phyloP scores from a whole-genome alignment of 1,139 yeast genomes.

The Candida sp. region DNA sequence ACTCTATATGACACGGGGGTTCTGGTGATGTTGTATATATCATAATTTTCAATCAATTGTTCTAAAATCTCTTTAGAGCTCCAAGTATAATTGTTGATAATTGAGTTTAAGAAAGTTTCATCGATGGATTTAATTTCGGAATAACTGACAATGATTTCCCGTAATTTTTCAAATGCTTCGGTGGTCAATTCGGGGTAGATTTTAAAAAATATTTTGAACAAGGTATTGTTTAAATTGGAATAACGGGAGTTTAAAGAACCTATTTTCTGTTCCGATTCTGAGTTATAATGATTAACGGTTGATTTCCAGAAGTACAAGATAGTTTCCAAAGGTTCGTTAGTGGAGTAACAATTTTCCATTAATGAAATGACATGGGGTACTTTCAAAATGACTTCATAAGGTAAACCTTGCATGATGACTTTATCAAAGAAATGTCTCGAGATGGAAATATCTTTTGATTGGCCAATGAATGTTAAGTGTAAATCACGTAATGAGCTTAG shows the following conservation, averaged over 20 bases:
- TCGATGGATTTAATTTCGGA: slow-evolving; percentile 57
- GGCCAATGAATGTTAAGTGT: slow-evolving; percentile 79
- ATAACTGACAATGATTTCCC: slow-evolving; percentile 55
- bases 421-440: slow-evolving; percentile 74
- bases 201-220: slow-evolving; percentile 66
- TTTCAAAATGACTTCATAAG: slow-evolving; percentile 69
- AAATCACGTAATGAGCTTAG: slow-evolving; percentile 46
- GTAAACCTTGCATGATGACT: slow-evolving; percentile 59
- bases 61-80: slow-evolving; percentile 61
- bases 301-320: slow-evolving; percentile 63
- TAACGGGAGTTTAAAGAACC: slow-evolving; percentile 52
- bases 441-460: slow-evolving; percentile 68
- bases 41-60: slow-evolving; percentile 61
- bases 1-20: slow-evolving; percentile 77
- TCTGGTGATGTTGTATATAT: slow-evolving; percentile 53
- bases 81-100: slow-evolving; percentile 73
- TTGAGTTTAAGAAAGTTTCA: slow-evolving; percentile 77
- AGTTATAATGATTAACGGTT: slow-evolving; percentile 56
- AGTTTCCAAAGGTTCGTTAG: slow-evolving; percentile 54
- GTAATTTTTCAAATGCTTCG: slow-evolving; percentile 57
- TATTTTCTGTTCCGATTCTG: slow-evolving; percentile 19
- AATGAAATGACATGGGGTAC: slow-evolving; percentile 73
- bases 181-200: slow-evolving; percentile 51
- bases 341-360: slow-evolving; percentile 58
- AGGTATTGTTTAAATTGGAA: slow-evolving; percentile 62